A percentile compares a stretch with the other conserved stretches of the same genome.
These are phyloP conservation scores for Cercospora sp. DNA, from an alignment of 2,329 filamentous ascomycete genomes.

Conservation along the genomic window DNA sequence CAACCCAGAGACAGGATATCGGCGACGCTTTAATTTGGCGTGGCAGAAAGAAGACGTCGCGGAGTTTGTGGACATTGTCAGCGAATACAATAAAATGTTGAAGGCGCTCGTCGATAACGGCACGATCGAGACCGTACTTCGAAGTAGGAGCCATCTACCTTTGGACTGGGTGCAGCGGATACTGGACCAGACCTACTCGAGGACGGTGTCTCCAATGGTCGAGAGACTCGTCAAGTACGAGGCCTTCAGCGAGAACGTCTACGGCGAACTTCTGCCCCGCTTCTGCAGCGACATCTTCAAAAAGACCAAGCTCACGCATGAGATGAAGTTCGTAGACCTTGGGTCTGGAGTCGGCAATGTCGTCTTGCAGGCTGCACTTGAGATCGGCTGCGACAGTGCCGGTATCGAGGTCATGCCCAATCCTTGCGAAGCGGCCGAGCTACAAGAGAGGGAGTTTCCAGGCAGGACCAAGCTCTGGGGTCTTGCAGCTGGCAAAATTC, in stretches of 20 bases:
- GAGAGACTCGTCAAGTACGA: conserved; percentile 82
- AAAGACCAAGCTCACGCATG: conserved; percentile 73
- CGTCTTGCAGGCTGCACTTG: conserved; percentile 86
- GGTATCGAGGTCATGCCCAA: conserved; percentile 96
- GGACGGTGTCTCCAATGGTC: conserved; percentile 86
- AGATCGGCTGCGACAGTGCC: conserved; percentile 92
- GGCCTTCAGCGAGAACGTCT: conserved; percentile 88
- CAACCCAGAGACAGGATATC: conserved; percentile 71
- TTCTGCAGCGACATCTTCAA: conserved; percentile 83
- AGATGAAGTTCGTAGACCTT: conserved; percentile 88
- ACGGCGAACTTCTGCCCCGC: conserved; percentile 84
- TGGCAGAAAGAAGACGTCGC: conserved; percentile 62
- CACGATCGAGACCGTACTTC: conserved; percentile 70
- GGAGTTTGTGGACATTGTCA: conserved; percentile 71
- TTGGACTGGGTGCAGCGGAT: conserved; percentile 70
- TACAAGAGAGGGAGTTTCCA: conserved; percentile 78
- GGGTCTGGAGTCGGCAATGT: conserved; percentile 97
- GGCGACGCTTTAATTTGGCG: conserved; percentile 74
- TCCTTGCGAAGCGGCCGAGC: conserved; percentile 76
- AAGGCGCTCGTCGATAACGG: conserved; percentile 66
- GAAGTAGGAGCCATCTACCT: conserved; percentile 66
- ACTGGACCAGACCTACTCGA: conserved; percentile 78
- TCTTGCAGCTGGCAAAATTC: conserved; percentile 73
- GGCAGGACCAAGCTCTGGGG: conserved; percentile 90
- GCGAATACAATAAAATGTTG: conserved; percentile 75